phyloP scores from a whole-genome alignment of 495 filamentous ascomycete species.

The Penicillium silybi region DNA sequence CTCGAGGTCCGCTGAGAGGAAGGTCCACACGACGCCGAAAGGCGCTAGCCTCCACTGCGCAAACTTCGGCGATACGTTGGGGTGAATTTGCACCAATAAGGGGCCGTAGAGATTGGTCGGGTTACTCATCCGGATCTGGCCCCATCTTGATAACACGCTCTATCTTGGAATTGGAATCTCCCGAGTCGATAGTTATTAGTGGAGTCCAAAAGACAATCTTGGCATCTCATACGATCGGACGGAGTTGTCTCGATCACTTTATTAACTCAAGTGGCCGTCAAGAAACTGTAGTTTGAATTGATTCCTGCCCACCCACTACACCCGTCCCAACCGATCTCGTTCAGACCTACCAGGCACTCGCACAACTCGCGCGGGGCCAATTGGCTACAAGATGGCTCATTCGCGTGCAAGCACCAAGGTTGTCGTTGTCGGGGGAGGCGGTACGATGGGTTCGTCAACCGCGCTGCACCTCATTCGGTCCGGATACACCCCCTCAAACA shows the following conservation, averaged over 20 bases:
- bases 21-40: constrained; percentile 21
- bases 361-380: not conserved
- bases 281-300: not conserved
- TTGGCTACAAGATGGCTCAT: constrained; percentile 1
- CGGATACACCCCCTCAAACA: constrained; percentile 35
- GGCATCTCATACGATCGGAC: not conserved
- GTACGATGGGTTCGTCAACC: constrained; percentile 44
- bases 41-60: not conserved
- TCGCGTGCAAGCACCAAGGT: constrained; percentile 11
- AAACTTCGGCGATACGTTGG: not conserved
- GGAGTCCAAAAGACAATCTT: not conserved
- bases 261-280: not conserved
- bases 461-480: constrained; percentile 43
- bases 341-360: not conserved
- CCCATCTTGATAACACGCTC: not conserved
- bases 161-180: not conserved
- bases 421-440: constrained; percentile 23
- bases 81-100: not conserved
- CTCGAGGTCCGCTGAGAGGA: constrained; percentile 12
- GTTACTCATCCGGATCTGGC: not conserved
- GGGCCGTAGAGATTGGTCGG: not conserved
- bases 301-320: not conserved
- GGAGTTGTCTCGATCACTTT: not conserved
- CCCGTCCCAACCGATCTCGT: not conserved
- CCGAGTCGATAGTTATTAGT: not conserved